Evolutionary conservation across 805 yeast species (phyloP), one percentile per base, ranked within the genome.

Genomic region (Zygoascus flipseniorum): DNA sequence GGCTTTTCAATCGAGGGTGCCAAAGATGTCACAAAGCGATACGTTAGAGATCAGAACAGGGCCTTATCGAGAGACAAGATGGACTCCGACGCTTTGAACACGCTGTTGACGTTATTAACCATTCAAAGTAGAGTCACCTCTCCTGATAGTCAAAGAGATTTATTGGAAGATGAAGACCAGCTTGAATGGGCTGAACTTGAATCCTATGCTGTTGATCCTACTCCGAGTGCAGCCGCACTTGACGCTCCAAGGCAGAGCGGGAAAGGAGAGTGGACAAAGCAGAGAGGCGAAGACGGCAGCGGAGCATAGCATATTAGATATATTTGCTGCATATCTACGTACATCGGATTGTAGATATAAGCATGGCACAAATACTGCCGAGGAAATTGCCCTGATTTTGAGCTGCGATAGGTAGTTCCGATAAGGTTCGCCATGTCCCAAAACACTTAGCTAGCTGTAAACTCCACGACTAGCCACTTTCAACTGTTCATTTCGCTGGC

Each of bases 201-300:
- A 14, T 52, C 62, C 1, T 58, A 51, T 41, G 26, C 23, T 32
- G 20, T 5, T 3, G 47, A 44, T 4, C 26, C 50, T 11, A 45
- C 54, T 0, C 48, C 56, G 4, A 45, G 48, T 23, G 43, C 50
- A 1, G 48, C 51, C 1, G 16, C 47, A 1, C 54, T 55, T 1
- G 61, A 66, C 43, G 63, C 65, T 28, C 85, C 89, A 0, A 69
- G 97, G 54, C 85, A 86, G 64, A 83, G 89, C 48, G 97, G 97
- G 0, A 73, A 79, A 4, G 76, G 73, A 0, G 85, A 75, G 47
- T 90, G 97, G 98, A 85, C 85, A 0, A 64, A 70, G n/a, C 56
- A 74, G 0, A 73, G 97, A 60, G 96, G 96, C 0, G 98, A 90
- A 65, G 80, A 71, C 52, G 96, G 95, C 11, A 16, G 13, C 44